Evolutionary conservation across 805 yeast genomes (phyloP).

Genomic region (Teunomyces aglyptinius): DNA sequence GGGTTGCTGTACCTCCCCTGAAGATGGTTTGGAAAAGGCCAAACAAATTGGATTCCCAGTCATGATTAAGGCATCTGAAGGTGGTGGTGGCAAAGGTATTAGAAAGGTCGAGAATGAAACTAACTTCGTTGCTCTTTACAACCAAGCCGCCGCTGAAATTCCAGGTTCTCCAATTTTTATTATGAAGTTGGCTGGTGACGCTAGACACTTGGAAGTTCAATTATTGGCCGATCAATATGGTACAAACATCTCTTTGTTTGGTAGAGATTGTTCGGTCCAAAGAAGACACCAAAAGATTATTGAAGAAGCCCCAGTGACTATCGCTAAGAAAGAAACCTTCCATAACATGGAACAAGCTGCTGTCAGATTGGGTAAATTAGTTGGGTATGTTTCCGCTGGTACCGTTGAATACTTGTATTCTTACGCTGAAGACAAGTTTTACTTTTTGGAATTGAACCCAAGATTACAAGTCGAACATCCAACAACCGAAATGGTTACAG

Average conservation of each 20-base stretch:
- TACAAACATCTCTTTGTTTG: conserved; percentile 93
- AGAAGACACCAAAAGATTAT: conserved; percentile 99
- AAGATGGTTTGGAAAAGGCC: conserved; percentile 87
- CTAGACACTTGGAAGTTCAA: conserved; percentile 98
- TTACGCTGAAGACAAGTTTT: conserved; percentile 89
- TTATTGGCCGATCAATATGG: conserved; percentile 97
- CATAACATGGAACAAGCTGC: conserved; percentile 95
- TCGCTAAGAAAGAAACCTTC: conserved; percentile 85
- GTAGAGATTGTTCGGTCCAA: conserved; percentile 99
- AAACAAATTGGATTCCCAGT: conserved; percentile 92
- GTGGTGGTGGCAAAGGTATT: conserved; percentile 99
- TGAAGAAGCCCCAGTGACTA: conserved; percentile 98
- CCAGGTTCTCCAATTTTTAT: conserved; percentile 99
- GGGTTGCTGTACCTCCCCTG: conserved; percentile 86
- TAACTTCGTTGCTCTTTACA: conserved; percentile 72
- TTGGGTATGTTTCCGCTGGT: conserved; percentile 99
- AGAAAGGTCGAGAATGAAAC: conserved; percentile 88
- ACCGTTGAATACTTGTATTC: conserved; percentile 97
- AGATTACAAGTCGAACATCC: conserved; percentile 99
- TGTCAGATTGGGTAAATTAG: conserved; percentile 91
- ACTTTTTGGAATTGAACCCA: conserved; percentile 95
- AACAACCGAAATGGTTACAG: conserved; percentile 98
- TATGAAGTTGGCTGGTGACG: conserved; percentile 96
- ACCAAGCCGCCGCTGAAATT: conserved; percentile 94
- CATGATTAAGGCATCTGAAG: conserved; percentile 99